Conservation (phyloP, 768 basidiomycete genomes). For the Pholiota conissans region DNA sequence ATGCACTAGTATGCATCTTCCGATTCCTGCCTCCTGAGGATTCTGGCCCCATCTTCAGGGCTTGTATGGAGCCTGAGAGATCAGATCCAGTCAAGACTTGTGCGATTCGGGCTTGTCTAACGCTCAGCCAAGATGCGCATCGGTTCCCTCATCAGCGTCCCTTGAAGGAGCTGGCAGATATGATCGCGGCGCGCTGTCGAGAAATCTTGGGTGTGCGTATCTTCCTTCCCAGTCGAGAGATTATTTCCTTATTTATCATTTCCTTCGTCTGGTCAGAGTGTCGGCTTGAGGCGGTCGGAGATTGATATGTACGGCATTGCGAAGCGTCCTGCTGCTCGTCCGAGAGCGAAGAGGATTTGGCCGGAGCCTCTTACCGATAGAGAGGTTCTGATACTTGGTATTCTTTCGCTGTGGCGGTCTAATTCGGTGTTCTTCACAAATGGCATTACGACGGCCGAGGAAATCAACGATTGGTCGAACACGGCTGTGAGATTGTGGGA, state of each 20-base stretch:
- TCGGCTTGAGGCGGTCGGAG: constrained; percentile 58
- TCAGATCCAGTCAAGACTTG: constrained; percentile 81
- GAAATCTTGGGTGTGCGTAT: constrained; percentile 55
- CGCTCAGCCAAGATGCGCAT: constrained; percentile 59
- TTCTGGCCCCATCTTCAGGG: constrained; percentile 55
- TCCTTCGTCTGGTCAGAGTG: too few relatives aligned
- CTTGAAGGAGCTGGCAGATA: constrained; percentile 45
- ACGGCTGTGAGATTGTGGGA: constrained; percentile 58
- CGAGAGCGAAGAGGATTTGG: constrained; percentile 58
- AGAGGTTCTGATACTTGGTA: constrained; percentile 67
- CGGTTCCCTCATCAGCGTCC: constrained; percentile 58
- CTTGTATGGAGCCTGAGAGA: constrained; percentile 73
- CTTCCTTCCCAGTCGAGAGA: neutral
- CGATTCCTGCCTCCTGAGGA: constrained; percentile 69
- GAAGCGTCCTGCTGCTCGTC: constrained; percentile 54
- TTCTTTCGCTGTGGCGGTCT: constrained; percentile 70
- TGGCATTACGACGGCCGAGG: constrained; percentile 34
- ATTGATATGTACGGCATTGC: constrained; percentile 55
- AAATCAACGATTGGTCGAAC: constrained; percentile 47
- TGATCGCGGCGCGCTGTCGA: constrained; percentile 49
- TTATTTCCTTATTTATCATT: neutral
- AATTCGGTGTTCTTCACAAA: constrained; percentile 55
- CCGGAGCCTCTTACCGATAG: constrained; percentile 62
- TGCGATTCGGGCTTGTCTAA: constrained; percentile 72
- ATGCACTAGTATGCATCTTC: constrained; percentile 71